Evolutionary conservation across 441 rosid species (phyloP).

Genomic region (Cnidoscolus chayamansa): DNA sequence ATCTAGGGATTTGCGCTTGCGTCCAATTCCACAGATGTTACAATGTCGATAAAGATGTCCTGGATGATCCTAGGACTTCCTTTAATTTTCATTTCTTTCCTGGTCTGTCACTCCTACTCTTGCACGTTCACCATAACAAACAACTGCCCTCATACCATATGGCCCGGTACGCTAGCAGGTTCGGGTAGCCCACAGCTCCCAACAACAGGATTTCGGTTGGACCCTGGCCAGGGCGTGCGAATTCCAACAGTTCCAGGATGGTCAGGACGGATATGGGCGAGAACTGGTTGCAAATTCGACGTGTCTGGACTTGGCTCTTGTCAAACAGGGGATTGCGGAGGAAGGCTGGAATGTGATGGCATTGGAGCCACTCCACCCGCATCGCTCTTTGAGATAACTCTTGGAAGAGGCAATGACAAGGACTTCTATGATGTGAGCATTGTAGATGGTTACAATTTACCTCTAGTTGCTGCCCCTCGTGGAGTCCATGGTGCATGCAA

Average conservation of each 20-base stretch:
- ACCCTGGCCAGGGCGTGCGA: conserved; percentile 46
- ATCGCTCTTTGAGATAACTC: conserved; percentile 75
- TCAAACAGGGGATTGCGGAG: conserved; percentile 75
- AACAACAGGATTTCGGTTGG: conserved; percentile 60
- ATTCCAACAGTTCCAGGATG: conserved; percentile 64
- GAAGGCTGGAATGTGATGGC: conserved; percentile 65
- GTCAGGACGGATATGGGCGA: conserved; percentile 91
- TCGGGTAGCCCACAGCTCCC: conserved; percentile 60
- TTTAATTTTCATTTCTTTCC: conserved; percentile 29
- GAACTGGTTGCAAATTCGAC: conserved; percentile 62
- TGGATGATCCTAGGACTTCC: conserved; percentile 19
- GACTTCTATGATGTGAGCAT: conserved; percentile 84
- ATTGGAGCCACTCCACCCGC: conserved; percentile 69
- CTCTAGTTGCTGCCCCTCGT: conserved; percentile 63
- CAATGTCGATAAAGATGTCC: conserved; percentile 20
- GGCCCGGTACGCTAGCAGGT: conserved; percentile 81
- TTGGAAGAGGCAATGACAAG: conserved; percentile 53
- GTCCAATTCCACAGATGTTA: too few species aligned
- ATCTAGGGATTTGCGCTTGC: conserved; percentile 17
- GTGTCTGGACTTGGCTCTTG: conserved; percentile 57
- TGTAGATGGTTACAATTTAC: conserved; percentile 88
- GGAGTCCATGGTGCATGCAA: conserved; percentile 69
- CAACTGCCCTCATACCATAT: conserved; percentile 67
- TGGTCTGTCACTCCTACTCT: conserved; percentile 38
- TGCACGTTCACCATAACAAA: conserved; percentile 55